Conservation (phyloP, 495 filamentous ascomycete genomes). For the Saxophila tyrrhenica region DNA sequence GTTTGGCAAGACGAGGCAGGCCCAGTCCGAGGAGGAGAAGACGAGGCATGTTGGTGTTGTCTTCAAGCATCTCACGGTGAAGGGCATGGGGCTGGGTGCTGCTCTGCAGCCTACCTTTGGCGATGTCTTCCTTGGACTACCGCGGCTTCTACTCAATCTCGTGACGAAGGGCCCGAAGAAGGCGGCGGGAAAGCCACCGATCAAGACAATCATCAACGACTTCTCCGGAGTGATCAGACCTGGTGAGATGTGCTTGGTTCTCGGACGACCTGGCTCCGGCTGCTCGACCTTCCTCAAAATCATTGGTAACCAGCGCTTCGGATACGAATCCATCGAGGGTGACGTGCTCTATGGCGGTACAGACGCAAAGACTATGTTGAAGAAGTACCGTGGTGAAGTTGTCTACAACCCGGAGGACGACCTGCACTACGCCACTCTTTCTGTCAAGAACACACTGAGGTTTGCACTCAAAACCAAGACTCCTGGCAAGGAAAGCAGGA, state of each 20-base stretch:
- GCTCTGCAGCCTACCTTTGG: slow-evolving; percentile 53
- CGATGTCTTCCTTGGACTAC: slow-evolving; percentile 49
- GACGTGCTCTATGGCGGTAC: slow-evolving; percentile 56
- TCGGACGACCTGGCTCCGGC: slow-evolving; percentile 60
- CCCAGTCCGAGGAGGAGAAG: slow-evolving; percentile 55
- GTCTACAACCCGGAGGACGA: slow-evolving; percentile 54
- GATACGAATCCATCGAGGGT: slow-evolving; percentile 50
- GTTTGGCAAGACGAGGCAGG: slow-evolving; percentile 51
- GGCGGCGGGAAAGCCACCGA: slow-evolving; percentile 36
- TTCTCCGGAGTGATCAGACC: slow-evolving; percentile 43
- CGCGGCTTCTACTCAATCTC: slow-evolving; percentile 36
- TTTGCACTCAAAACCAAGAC: slow-evolving; percentile 51
- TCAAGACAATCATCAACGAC: slow-evolving; percentile 53
- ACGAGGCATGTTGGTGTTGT: slow-evolving; percentile 30
- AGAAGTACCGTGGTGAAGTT: slow-evolving; percentile 51
- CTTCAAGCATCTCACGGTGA: slow-evolving; percentile 42
- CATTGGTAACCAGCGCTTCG: slow-evolving; percentile 34
- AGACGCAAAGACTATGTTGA: slow-evolving; percentile 45
- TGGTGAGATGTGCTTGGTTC: slow-evolving; percentile 49
- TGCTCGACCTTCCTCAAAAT: slow-evolving; percentile 62
- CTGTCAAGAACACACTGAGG: slow-evolving; percentile 54
- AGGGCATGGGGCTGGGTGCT: slow-evolving; percentile 56
- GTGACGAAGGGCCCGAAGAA: slow-evolving; percentile 35
- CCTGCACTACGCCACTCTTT: slow-evolving; percentile 52
- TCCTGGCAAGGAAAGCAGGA: slow-evolving; percentile 30